These are phyloP conservation scores for Chaetomium strumarium DNA, from an alignment of 2,329 filamentous ascomycete genomes.

Conservation along the genomic window DNA sequence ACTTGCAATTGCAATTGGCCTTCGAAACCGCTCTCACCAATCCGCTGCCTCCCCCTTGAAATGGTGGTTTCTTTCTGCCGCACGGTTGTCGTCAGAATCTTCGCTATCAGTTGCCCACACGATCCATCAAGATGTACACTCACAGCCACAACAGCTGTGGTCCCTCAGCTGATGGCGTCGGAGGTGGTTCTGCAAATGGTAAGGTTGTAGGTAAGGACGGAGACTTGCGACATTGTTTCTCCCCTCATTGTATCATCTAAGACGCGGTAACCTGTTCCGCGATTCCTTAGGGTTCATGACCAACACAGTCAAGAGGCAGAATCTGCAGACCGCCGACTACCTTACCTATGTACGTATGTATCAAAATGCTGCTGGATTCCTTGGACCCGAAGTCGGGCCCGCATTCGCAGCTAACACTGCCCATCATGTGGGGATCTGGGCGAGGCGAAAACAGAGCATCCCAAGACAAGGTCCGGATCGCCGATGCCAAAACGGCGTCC, in stretches of 20 bases:
- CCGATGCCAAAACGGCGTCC: constrained; percentile 25
- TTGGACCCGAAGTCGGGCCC: constrained; percentile 18
- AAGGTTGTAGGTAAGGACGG: background rate
- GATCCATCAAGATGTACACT: constrained; percentile 15
- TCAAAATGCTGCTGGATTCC: background rate
- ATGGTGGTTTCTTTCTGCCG: too few relatives aligned
- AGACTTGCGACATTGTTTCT: background rate
- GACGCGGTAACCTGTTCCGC: background rate
- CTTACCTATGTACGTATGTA: too few relatives aligned
- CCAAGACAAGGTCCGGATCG: constrained; percentile 22
- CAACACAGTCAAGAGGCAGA: background rate
- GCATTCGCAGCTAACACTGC: constrained; percentile 22
- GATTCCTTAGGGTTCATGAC: background rate
- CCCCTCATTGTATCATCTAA: background rate
- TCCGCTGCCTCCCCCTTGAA: background rate
- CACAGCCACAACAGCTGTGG: constrained; percentile 16
- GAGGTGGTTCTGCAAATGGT: background rate
- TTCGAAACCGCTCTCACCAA: background rate
- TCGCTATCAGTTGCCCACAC: background rate
- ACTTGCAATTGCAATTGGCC: too few relatives aligned
- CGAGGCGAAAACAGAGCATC: constrained; percentile 22
- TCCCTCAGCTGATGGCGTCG: background rate
- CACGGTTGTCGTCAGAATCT: too few relatives aligned
- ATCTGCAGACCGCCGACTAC: background rate
- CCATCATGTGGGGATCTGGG: constrained; percentile 25